phyloP scores from a whole-genome alignment of 2,329 filamentous ascomycete genomes.

The Aspergillus ochraceus region DNA sequence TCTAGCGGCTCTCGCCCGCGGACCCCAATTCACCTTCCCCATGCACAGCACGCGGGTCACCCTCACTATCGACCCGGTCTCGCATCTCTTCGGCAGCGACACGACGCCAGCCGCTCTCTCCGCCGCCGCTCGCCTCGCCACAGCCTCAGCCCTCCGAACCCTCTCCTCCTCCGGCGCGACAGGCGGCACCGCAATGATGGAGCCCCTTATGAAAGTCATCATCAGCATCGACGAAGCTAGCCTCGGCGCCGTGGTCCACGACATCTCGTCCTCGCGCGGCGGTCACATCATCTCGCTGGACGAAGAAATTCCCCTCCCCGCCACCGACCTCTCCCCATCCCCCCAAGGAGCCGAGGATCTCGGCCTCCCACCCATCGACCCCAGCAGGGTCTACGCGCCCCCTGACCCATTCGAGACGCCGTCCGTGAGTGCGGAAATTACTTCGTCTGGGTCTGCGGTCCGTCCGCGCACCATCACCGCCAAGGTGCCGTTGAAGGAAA shows the following conservation, averaged over 20 bases:
- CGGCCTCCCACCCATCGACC: constrained; percentile 58
- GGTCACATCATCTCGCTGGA: constrained; percentile 72
- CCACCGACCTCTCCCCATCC: constrained; percentile 25
- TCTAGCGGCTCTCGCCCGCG: constrained; percentile 78
- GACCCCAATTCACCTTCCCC: constrained; percentile 77
- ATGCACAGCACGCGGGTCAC: constrained; percentile 73
- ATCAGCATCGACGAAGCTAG: constrained; percentile 82
- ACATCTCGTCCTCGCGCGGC: constrained; percentile 72
- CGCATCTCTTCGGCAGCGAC: constrained; percentile 65
- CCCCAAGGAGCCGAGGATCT: constrained; percentile 29
- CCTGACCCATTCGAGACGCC: constrained; percentile 70
- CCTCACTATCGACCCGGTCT: constrained; percentile 65
- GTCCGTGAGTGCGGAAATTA: constrained; percentile 23
- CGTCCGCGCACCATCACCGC: constrained; percentile 70
- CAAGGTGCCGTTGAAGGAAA: constrained; percentile 89
- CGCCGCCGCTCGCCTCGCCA: constrained; percentile 67
- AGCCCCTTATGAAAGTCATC: constrained; percentile 88
- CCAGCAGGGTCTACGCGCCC: constrained; percentile 77
- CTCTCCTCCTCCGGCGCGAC: constrained; percentile 48
- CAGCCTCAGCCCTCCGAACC: constrained; percentile 67
- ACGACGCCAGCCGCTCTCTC: constrained; percentile 68
- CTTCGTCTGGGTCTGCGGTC: constrained; percentile 34
- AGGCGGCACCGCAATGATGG: constrained; percentile 68
- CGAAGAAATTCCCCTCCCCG: constrained; percentile 41
- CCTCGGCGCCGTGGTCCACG: constrained; percentile 79